Conservation (phyloP, 176 grass and related monocot species). For the Oropetium thomaeum region DNA sequence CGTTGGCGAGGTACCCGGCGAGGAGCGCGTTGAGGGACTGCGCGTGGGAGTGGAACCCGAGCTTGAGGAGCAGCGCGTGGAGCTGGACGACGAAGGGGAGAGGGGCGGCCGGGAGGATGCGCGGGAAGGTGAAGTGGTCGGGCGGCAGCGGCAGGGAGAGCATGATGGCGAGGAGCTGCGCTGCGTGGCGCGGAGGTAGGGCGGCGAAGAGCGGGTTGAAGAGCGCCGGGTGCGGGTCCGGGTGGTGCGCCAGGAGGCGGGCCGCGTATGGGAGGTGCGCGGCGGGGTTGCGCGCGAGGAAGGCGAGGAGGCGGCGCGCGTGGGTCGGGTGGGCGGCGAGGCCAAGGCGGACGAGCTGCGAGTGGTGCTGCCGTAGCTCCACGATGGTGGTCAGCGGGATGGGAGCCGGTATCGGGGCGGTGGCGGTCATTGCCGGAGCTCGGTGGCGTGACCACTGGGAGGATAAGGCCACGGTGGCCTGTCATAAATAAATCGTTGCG, state of each 20-base stretch:
- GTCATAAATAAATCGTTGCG: not conserved
- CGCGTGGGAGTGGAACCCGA: conserved; percentile 49
- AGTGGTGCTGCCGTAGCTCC: conserved; percentile 63
- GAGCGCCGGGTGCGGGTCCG: conserved; percentile 59
- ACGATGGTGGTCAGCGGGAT: conserved; percentile 50
- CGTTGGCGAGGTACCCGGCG: conserved; percentile 52
- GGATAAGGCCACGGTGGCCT: not conserved
- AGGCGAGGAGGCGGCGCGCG: conserved; percentile 54
- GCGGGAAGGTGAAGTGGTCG: conserved; percentile 66
- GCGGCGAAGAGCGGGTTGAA: conserved; percentile 63
- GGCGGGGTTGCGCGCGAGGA: conserved; percentile 49
- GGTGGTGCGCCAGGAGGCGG: conserved; percentile 55
- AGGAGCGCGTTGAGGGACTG: conserved; percentile 70
- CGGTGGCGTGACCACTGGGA: not conserved
- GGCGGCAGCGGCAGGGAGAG: conserved; percentile 39
- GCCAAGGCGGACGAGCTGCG: conserved; percentile 56
- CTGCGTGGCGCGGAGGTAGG: conserved; percentile 38
- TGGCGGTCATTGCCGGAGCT: conserved; percentile 25
- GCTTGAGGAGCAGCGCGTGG: conserved; percentile 72
- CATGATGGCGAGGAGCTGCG: conserved; percentile 36
- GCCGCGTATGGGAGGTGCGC: conserved; percentile 50
- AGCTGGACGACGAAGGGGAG: conserved; percentile 51
- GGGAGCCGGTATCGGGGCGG: not conserved
- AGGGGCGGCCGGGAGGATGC: conserved; percentile 45
- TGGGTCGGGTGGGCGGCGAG: conserved; percentile 43